Evolutionary conservation across 441 rosid genomes (phyloP), one percentile per base, ranked within the genome.

Genomic region (Francoa sonchifolia): DNA sequence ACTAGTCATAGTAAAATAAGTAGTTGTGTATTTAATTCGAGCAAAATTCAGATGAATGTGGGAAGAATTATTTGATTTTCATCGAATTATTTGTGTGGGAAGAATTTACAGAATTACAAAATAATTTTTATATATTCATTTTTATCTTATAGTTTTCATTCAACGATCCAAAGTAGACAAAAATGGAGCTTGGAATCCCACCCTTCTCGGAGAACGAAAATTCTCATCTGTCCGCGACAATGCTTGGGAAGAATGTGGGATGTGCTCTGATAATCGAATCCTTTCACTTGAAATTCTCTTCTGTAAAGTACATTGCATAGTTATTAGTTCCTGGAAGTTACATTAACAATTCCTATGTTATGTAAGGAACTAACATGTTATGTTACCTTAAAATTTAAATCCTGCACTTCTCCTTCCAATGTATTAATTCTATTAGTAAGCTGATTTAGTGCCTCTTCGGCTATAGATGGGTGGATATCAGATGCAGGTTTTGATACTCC

Each of bases 381-480:
- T 19, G 33, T 50, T 63, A 86, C 96, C 83, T 74, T 76, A 8
- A 61, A 53, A 26, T 69, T 65, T 53, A 79, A 58, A 50, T 76
- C 73, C 33, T 77, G 66, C 67, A 86, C 15, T 66, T 84, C 95
- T 57, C 79, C 65, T 59, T 79, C 92, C 53, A 73, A 58, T 18
- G 69, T 74, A 58, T 46, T 49, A 38, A 84, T 31, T 67, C 61
- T 84, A 48, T 41, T 59, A 61, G 63, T 72, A 26, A 84, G 75
- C 31, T 72, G 82, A 47, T 68, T 80, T 6, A 88, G 88, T 19
- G 85, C 94, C 44, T 76, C 94, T 67, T 81, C 90, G 22, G 95
- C 97, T 19, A 57, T 61, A 19, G 58, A 59, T 14, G 85, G 88
- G 64, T 56, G 71, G 57, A 77, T 40, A 31, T 76, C 73, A 20